A percentile compares a stretch with the other conserved stretches of the same genome.
Evolutionary conservation across 2,329 filamentous ascomycete genomes (phyloP).

Genomic region (Massarina eburnea): DNA sequence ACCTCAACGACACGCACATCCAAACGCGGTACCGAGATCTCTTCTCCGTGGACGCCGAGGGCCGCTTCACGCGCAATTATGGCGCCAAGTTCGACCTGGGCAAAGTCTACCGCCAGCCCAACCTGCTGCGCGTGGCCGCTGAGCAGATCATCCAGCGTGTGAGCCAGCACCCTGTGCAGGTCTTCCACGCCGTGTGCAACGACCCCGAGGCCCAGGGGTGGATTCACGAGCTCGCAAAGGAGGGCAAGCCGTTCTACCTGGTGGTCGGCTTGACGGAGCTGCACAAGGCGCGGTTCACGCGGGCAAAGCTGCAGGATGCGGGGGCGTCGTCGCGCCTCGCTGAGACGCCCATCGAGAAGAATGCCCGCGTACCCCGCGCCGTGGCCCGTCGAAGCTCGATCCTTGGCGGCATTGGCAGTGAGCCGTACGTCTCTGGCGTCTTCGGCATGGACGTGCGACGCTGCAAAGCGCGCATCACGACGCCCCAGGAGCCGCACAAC

Average conservation of each 20-base stretch:
- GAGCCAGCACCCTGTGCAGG: conserved; percentile 25
- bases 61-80: conserved; percentile 42
- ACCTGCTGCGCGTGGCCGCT: conserved; percentile 38
- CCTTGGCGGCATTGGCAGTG: conserved; percentile 30
- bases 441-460: conserved; percentile 42
- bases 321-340: conserved; percentile 38
- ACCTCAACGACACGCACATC: conserved; percentile 44
- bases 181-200: conserved; percentile 36
- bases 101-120: conserved; percentile 40
- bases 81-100: conserved; percentile 43
- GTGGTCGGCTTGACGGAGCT: conserved; percentile 42
- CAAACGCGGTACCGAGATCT: conserved; percentile 43
- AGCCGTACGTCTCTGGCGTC: conserved; percentile 36
- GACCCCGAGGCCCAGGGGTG: conserved; percentile 37
- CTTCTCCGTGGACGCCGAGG: conserved; percentile 40
- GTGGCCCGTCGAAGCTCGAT: conserved; percentile 28
- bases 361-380: conserved; percentile 35
- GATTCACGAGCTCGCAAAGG: conserved; percentile 31
- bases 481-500: conserved; percentile 35
- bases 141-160: conserved; percentile 44
- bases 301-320: conserved; percentile 38
- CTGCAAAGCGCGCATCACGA: conserved; percentile 32
- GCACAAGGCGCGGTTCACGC: conserved; percentile 41
- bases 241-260: conserved; percentile 33
- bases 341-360: conserved; percentile 35